phyloP scores from a whole-genome alignment of 805 yeast genomes.

The Saturnispora galanensis region DNA sequence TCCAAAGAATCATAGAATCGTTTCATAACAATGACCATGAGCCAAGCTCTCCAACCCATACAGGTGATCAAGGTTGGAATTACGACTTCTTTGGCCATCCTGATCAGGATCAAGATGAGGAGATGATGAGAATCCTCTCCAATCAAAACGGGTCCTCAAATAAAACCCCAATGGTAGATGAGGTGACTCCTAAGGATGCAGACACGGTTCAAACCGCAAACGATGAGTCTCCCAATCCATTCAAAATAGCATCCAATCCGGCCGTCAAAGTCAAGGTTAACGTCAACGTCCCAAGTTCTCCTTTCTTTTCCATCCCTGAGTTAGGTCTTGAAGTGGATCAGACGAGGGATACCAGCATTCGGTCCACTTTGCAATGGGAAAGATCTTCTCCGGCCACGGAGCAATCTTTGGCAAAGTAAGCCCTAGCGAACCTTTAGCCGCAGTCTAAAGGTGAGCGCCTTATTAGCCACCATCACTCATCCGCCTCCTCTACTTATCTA shows the following conservation, averaged over 20 bases:
- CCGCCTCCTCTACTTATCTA: no score
- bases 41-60: constrained; percentile 22
- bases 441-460: no score
- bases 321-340: constrained; percentile 13
- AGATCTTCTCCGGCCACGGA: constrained; percentile 24
- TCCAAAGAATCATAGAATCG: constrained; percentile 26
- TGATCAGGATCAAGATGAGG: constrained; percentile 19
- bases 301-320: constrained; percentile 18
- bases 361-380: constrained; percentile 18
- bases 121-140: constrained; percentile 18
- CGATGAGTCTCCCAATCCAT: constrained; percentile 7
- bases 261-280: background rate
- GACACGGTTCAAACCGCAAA: constrained; percentile 22
- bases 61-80: constrained; percentile 22
- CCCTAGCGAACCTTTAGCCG: no score
- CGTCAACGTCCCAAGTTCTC: constrained; percentile 26
- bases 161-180: constrained; percentile 14
- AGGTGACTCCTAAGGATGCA: constrained; percentile 24
- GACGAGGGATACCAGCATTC: constrained; percentile 15
- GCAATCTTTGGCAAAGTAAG: constrained; percentile 5
- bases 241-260: background rate
- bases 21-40: constrained; percentile 18
- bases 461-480: no score
- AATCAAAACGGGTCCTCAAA: background rate
- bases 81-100: constrained; percentile 19